Percentiles rank a stretch among this genome's conserved stretches.
phyloP scores from a whole-genome alignment of 148 eudicot species.

The Cornus suecica region DNA sequence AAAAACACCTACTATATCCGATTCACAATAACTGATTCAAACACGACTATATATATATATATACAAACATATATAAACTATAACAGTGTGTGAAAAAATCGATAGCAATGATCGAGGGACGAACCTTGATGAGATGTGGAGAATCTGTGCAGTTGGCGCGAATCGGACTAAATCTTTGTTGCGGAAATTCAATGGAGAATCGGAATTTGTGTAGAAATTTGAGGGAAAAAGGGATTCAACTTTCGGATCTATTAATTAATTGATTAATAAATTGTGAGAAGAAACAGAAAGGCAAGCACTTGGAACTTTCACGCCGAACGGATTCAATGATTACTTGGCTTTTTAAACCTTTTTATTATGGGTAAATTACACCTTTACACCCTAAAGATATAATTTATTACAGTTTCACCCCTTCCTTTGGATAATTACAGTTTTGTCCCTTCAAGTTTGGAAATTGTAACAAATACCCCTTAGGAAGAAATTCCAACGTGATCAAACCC shows the following conservation, averaged over 20 bases:
- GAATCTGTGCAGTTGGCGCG: constrained; percentile 1
- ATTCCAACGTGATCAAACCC: no score
- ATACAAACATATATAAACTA: no score
- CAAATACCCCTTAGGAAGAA: no score
- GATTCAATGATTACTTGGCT: neutral
- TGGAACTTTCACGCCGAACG: neutral
- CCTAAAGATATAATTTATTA: no score
- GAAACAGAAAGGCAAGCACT: neutral
- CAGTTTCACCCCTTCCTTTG: no score
- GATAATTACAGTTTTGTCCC: no score
- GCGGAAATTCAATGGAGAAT: neutral
- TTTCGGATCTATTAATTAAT: neutral
- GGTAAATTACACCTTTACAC: no score
- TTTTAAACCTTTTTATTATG: no score
- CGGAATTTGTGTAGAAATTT: neutral
- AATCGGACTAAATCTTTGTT: neutral
- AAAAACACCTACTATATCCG: neutral
- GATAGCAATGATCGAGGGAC: neutral
- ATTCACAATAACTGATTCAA: neutral
- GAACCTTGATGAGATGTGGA: constrained; percentile 8
- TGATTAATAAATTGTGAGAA: neutral
- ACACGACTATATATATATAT: no score
- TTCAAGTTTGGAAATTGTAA: no score
- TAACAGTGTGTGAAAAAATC: neutral
- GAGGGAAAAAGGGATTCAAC: neutral